A percentile compares a stretch with the other conserved stretches of the same genome.
phyloP scores from a whole-genome alignment of 1,284 basidiomycete species.

The Xerocomus minutiporus region DNA sequence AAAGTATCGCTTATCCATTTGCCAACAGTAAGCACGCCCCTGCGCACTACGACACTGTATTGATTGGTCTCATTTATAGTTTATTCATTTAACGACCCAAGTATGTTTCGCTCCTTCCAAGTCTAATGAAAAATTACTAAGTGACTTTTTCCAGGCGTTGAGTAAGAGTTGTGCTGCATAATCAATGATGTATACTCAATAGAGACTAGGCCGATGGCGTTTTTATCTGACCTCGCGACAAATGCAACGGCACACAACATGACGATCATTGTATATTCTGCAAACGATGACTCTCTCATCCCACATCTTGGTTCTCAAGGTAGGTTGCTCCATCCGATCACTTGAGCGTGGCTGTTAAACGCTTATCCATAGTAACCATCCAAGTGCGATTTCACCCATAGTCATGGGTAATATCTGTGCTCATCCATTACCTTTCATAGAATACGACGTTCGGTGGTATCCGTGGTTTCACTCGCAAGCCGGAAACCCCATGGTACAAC shows the following conservation, averaged over 20 bases:
- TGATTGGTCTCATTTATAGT: conserved; percentile 10
- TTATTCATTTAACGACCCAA: conserved; percentile 36
- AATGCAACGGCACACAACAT: conserved; percentile 52
- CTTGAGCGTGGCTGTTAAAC: conserved; percentile 7
- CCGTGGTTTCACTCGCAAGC: conserved; percentile 63
- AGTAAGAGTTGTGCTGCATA: conserved; percentile 35
- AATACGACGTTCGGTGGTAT: conserved; percentile 74
- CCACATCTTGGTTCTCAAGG: conserved; percentile 63
- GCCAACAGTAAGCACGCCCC: conserved; percentile 33
- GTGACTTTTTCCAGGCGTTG: conserved; percentile 36
- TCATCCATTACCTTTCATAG: conserved; percentile 31
- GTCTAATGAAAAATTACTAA: conserved; percentile 1
- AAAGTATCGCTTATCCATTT: conserved; percentile 48
- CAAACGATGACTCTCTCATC: conserved; percentile 64
- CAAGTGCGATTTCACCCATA: conserved; percentile 39
- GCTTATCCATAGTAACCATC: conserved; percentile 47
- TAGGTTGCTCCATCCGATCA: conserved; percentile 25
- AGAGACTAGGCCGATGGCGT: conserved; percentile 51
- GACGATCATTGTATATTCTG: conserved; percentile 56
- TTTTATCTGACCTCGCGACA: conserved; percentile 59
- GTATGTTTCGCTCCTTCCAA: conserved; percentile 30
- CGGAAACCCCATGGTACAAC: conserved; percentile 61
- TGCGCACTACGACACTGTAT: conserved; percentile 6
- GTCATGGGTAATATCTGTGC: not conserved
- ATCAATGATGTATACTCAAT: conserved; percentile 8